phyloP scores from a whole-genome alignment of 495 filamentous ascomycete genomes.

The Tuber indicum region DNA sequence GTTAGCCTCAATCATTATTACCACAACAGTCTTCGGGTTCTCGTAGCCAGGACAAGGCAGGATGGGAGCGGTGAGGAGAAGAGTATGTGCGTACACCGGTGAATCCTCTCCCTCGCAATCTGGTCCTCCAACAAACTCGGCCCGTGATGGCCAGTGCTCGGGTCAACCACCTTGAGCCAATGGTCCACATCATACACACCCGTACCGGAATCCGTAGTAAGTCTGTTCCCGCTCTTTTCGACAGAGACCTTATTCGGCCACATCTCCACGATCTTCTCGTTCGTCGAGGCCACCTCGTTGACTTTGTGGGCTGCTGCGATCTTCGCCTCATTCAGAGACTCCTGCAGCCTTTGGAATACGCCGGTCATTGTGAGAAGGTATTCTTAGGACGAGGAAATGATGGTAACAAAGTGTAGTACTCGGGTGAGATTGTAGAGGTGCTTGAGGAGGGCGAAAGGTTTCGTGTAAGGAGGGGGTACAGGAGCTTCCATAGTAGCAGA shows the following conservation, averaged over 20 bases:
- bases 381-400: neutral
- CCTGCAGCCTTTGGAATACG: conserved; percentile 35
- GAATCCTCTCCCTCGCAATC: conserved; percentile 69
- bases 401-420: neutral
- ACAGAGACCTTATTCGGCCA: conserved; percentile 32
- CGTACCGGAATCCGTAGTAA: conserved; percentile 75
- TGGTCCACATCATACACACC: conserved; percentile 68
- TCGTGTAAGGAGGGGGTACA: neutral
- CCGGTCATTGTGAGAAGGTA: conserved; percentile 21
- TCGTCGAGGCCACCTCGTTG: conserved; percentile 36
- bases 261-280: conserved; percentile 43
- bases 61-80: neutral
- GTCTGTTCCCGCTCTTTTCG: conserved; percentile 35
- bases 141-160: conserved; percentile 52
- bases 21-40: neutral
- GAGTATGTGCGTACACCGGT: conserved; percentile 24
- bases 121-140: conserved; percentile 77
- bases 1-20: conserved; percentile 7
- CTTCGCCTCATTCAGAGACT: conserved; percentile 34
- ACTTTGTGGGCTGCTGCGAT: conserved; percentile 30
- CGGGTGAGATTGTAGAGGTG: neutral
- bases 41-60: neutral
- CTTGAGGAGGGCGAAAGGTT: neutral
- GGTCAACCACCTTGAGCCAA: conserved; percentile 62
- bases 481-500: neutral